Base-by-base conservation (phyloP, 768 basidiomycete genomes). In the Boletus sp. region DNA sequence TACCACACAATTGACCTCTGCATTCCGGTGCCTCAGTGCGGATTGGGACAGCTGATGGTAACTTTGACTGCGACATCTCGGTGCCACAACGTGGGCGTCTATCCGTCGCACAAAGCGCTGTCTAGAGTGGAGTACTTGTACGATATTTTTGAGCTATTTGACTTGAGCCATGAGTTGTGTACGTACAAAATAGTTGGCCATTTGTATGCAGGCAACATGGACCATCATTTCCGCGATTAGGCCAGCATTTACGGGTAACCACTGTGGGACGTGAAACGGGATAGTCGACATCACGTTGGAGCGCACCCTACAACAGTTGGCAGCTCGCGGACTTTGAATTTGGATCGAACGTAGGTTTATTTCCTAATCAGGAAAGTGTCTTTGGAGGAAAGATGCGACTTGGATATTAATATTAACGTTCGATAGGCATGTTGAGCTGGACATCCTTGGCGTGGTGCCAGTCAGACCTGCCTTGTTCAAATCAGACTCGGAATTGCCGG, bases 251-350 rank as follows among this genome's bases (percentile, higher is more conserved):
- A 24, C 24, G 24, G 24, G 24, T 24, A 24, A 24, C 24, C 24
- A 24, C 24, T 24, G 24, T 24, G 24, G 24, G 33, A 35, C 9
- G 11, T 11, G 33, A 35, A 35, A 35, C 33, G 11, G 33, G 33
- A 35, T 35, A 35, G 3, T 24, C 24, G 24, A 24, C 24, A 3
- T 1, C 24, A 24, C 37, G 24, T 32, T 56, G 50, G 56, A 51
- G 50, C 18, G 20, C 45, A 32, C 57, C 58, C 58, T 55, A 42
- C 59, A 60, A 60, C 58, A 36, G 46, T 41, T 20, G 42, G 39
- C 44, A 5, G 7, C 5, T 54, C 59, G 49, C 52, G 58, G 49
- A 51, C 29, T 44, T 47, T 6, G 1, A 18, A 57, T 40, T 18
- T 20, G 17, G 20, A 24, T 29, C 14, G 32, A 35, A 47, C 11